Evolutionary conservation across 148 eudicot genomes (phyloP), one percentile per base, ranked within the genome.

Genomic region (Polygonum aviculare): DNA sequence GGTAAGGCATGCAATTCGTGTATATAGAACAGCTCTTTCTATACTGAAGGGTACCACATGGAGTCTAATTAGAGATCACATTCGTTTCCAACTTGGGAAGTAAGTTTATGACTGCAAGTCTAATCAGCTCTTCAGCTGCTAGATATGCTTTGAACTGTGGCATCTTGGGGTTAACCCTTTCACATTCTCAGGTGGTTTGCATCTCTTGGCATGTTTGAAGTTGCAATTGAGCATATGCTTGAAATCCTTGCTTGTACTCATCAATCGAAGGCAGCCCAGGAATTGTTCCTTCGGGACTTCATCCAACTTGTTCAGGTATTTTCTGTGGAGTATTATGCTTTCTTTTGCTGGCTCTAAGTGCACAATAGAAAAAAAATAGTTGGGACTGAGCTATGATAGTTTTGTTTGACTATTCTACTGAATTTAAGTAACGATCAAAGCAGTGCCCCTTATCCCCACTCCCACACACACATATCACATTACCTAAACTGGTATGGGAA

Each of bases 61-160:
- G 99, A 89, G 87, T 76, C 87, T 84, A 78, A 95, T 95, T 82
- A 82, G 87, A 78, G 96, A 95, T 77, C 99, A 93, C 81, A 88
- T 93, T 62, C 97, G 93, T 82, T 95, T 92, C 76, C 91, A 91
- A 80, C 87, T 95, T 73, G 99, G 99, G 75, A 92, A 89, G 99
- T 95, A 87, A 87, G 89, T 74, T 82, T 15, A 54, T 26, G 67
- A 76, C 49, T 47, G 51, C 45, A 79, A 44, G 41, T 62, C 11
- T 69, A 44, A 36, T 40, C 71, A 35, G 41, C 44, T 65, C 36
- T 15, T 67, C 72, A 67, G 44, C 41, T 35, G 41, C 38, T 67
- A 36, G 72, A 67, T 67, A 15, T 67, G 15, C 38, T 35, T 67
- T 67, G 11, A 7, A 67, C 16, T 35, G 19, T 67, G 41, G 71